These are phyloP conservation scores for Calonectria henricotiae DNA, from an alignment of 2,329 filamentous ascomycete species.

Conservation along the genomic window DNA sequence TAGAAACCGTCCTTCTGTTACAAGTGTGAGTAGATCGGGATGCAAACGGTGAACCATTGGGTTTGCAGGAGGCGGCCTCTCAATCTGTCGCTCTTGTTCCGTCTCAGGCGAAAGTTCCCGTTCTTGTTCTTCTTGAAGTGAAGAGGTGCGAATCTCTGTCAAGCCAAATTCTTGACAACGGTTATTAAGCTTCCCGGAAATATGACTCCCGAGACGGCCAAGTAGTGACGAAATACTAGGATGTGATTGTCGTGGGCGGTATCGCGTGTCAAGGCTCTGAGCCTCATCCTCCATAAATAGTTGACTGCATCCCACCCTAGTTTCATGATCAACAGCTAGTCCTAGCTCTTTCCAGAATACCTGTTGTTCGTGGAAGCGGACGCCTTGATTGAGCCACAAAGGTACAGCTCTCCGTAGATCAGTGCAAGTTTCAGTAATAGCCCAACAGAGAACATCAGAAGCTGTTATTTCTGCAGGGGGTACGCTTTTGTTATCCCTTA, in stretches of 20 bases:
- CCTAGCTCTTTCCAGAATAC: constrained; percentile 53
- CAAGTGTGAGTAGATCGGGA: constrained; percentile 55
- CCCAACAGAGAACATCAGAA: constrained; percentile 73
- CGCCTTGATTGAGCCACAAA: constrained; percentile 75
- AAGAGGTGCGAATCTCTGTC: constrained; percentile 18
- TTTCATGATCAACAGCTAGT: background rate
- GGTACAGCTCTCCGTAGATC: constrained; percentile 40
- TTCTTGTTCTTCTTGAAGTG: constrained; percentile 78
- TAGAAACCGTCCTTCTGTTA: constrained; percentile 27
- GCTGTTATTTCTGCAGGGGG: constrained; percentile 59
- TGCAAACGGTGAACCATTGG: constrained; percentile 65
- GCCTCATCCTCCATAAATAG: constrained; percentile 72
- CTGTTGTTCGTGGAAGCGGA: constrained; percentile 65
- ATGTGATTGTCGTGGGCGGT: constrained; percentile 58
- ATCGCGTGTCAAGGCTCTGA: constrained; percentile 68
- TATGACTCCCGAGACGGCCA: background rate
- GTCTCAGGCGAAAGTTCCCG: constrained; percentile 77
- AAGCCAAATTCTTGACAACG: constrained; percentile 39
- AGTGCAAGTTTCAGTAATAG: constrained; percentile 59
- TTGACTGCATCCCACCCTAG: constrained; percentile 52
- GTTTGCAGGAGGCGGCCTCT: constrained; percentile 60
- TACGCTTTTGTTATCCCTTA: background rate
- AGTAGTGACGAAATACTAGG: constrained; percentile 6
- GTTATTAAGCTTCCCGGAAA: background rate
- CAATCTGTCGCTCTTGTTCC: constrained; percentile 72